Conservation (phyloP, 1,284 basidiomycete species). For the Fistulinella staudtii region DNA sequence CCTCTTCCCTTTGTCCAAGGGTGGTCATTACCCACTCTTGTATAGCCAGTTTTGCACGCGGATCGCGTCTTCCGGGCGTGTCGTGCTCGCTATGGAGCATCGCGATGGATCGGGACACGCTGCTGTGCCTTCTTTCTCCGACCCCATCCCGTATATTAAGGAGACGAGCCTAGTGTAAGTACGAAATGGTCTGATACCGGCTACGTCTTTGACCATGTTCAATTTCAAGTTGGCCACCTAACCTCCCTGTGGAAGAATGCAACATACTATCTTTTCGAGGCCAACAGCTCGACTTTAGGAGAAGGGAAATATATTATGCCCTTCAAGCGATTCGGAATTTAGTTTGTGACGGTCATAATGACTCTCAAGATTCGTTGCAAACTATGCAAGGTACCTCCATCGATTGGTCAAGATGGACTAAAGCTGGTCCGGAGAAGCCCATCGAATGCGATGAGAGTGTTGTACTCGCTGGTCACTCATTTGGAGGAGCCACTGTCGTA, state of each 20-base stretch:
- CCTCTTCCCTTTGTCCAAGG: not conserved
- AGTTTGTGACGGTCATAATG: slow-evolving; percentile 29
- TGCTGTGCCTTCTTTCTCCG: slow-evolving; percentile 34
- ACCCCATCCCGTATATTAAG: slow-evolving; percentile 40
- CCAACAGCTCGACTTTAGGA: slow-evolving; percentile 64
- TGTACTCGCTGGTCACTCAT: slow-evolving; percentile 67
- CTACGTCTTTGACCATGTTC: not conserved
- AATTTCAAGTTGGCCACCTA: slow-evolving; percentile 26
- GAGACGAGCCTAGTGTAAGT: slow-evolving; percentile 51
- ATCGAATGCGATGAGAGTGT: slow-evolving; percentile 45
- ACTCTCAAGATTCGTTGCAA: slow-evolving; percentile 27
- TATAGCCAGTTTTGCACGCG: slow-evolving; percentile 63
- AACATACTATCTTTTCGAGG: slow-evolving; percentile 47
- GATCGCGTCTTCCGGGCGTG: slow-evolving; percentile 68
- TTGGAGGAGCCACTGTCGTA: slow-evolving; percentile 73
- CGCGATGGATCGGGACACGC: slow-evolving; percentile 67
- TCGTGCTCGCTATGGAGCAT: slow-evolving; percentile 77
- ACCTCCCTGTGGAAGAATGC: slow-evolving; percentile 16
- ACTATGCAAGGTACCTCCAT: slow-evolving; percentile 36
- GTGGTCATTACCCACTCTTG: slow-evolving; percentile 1
- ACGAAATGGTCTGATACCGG: not conserved
- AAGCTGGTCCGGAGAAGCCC: slow-evolving; percentile 28
- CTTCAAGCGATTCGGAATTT: slow-evolving; percentile 44
- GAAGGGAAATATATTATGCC: slow-evolving; percentile 61
- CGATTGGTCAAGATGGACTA: slow-evolving; percentile 43